Evolutionary conservation across 2,329 filamentous ascomycete species (phyloP).

Genomic region (Fusarium robinianum): DNA sequence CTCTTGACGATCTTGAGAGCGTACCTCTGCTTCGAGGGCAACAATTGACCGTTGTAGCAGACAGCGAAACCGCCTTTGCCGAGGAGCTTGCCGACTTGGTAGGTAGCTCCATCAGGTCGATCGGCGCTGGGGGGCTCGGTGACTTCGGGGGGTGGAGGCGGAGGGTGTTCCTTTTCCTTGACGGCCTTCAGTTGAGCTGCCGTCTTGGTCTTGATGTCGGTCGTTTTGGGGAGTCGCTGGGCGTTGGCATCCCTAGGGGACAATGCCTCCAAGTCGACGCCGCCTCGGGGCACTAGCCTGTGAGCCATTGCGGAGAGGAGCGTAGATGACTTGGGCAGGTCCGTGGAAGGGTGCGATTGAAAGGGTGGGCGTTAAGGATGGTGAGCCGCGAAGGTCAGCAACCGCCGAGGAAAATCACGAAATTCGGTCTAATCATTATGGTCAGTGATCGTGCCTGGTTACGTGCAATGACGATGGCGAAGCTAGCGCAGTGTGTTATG

Average conservation of each 20-base stretch:
- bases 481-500: background rate
- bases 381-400: conserved; percentile 23
- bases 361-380: background rate
- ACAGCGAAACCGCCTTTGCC: conserved; percentile 85
- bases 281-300: conserved; percentile 54
- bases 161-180: conserved; percentile 69
- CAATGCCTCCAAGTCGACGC: conserved; percentile 64
- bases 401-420: conserved; percentile 20
- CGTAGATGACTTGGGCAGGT: conserved; percentile 7
- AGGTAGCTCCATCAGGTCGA: conserved; percentile 70
- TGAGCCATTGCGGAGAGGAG: conserved; percentile 48
- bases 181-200: conserved; percentile 57
- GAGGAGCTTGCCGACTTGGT: conserved; percentile 73
- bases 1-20: conserved; percentile 85
- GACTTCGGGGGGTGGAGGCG: conserved; percentile 64
- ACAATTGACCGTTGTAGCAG: conserved; percentile 73
- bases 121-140: conserved; percentile 69
- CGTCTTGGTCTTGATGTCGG: conserved; percentile 58
- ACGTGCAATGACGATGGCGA: background rate
- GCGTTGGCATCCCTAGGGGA: conserved; percentile 68
- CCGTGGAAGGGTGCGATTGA: conserved; percentile 7
- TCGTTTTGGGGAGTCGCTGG: conserved; percentile 54
- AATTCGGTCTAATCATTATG: conserved; percentile 13
- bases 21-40: conserved; percentile 68
- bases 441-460: conserved; percentile 11